phyloP scores from a whole-genome alignment of 2,329 filamentous ascomycete genomes.

The Aspergillus calidoustus region DNA sequence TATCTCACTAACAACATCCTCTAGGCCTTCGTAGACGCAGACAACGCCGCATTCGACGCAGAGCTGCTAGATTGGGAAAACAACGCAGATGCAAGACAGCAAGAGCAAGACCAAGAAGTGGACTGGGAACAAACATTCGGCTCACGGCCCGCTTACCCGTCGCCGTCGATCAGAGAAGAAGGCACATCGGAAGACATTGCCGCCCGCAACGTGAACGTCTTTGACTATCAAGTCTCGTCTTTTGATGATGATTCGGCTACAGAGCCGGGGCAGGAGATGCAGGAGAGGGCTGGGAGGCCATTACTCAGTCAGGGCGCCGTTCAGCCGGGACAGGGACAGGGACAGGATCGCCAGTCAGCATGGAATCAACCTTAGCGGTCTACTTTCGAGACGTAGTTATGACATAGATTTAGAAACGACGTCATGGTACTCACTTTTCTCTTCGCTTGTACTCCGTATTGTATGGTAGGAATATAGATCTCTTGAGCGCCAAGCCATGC shows the following conservation, averaged over 20 bases:
- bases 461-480: no score
- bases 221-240: constrained; percentile 44
- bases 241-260: constrained; percentile 39
- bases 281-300: constrained; percentile 37
- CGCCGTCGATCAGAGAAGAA: constrained; percentile 8
- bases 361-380: not conserved
- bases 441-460: not conserved
- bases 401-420: not conserved
- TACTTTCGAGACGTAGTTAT: not conserved
- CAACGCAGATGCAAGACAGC: constrained; percentile 14
- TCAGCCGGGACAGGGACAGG: constrained; percentile 1
- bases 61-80: constrained; percentile 38
- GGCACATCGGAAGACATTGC: constrained; percentile 9
- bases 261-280: constrained; percentile 43
- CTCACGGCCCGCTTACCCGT: constrained; percentile 15
- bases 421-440: not conserved
- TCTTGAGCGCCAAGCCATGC: not conserved
- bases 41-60: constrained; percentile 50
- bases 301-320: constrained; percentile 29
- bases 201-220: constrained; percentile 39
- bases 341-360: constrained; percentile 12
- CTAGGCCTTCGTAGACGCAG: constrained; percentile 54
- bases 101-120: not conserved
- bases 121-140: constrained; percentile 4
- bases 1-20: constrained; percentile 22